phyloP scores from a whole-genome alignment of 2,329 filamentous ascomycete genomes.

The Pseudocercospora eumusae region DNA sequence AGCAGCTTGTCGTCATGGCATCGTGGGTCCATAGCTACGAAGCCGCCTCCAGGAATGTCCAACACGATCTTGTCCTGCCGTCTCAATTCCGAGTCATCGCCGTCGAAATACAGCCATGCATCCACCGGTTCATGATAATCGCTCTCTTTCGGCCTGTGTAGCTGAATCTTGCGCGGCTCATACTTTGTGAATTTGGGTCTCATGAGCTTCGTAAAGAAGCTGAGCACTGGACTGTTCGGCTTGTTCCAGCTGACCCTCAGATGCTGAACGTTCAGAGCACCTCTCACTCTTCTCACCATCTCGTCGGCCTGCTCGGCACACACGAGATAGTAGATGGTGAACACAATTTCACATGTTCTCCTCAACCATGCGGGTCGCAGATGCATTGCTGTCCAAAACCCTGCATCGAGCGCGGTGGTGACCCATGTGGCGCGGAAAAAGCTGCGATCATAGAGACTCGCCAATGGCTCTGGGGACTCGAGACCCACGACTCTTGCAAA shows the following conservation, averaged over 20 bases:
- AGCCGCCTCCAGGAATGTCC: slow-evolving; percentile 91
- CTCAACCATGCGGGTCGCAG: slow-evolving; percentile 78
- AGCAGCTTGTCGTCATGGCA: slow-evolving; percentile 92
- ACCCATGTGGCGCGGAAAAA: slow-evolving; percentile 98
- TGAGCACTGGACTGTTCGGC: slow-evolving; percentile 80
- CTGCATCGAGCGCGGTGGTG: slow-evolving; percentile 88
- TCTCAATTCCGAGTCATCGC: slow-evolving; percentile 73
- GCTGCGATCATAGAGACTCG: slow-evolving; percentile 86
- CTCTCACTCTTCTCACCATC: slow-evolving; percentile 88
- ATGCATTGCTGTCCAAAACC: slow-evolving; percentile 98
- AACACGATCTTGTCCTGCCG: slow-evolving; percentile 77
- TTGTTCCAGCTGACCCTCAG: slow-evolving; percentile 95
- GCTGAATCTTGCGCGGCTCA: slow-evolving; percentile 78
- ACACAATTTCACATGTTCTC: slow-evolving; percentile 79
- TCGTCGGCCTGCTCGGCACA: slow-evolving; percentile 94
- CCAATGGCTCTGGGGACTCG: slow-evolving; percentile 88
- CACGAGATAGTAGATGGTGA: slow-evolving; percentile 86
- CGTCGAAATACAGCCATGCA: slow-evolving; percentile 94
- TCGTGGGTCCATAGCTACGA: slow-evolving; percentile 94
- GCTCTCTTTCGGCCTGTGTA: slow-evolving; percentile 75
- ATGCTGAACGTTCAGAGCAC: slow-evolving; percentile 85
- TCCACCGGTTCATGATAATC: slow-evolving; percentile 80
- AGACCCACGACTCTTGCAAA: slow-evolving; percentile 90
- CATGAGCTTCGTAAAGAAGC: slow-evolving; percentile 69
- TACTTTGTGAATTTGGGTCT: slow-evolving; percentile 79